Evolutionary conservation across 371 early-diverging fungal genomes (phyloP).

Genomic region (Rhizomucor miehei): DNA sequence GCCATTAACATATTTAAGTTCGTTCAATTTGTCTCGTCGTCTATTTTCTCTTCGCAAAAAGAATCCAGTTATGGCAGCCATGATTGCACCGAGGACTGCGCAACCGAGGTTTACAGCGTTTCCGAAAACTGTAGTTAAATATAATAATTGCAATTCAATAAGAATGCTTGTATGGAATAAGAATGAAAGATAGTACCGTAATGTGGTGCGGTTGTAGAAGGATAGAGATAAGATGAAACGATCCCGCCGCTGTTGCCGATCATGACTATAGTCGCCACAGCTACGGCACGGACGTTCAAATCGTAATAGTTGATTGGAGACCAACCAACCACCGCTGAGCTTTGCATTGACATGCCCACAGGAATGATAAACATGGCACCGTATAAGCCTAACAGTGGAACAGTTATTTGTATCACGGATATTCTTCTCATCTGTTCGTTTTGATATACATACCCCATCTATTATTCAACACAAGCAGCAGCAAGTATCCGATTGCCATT

Average conservation of each 20-base stretch:
- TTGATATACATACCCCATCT: slow-evolving; percentile 9
- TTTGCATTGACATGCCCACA: slow-evolving; percentile 17
- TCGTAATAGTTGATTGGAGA: slow-evolving; percentile 33
- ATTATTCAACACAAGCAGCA: slow-evolving; percentile 12
- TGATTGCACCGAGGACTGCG: slow-evolving; percentile 9
- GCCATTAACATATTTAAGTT: not conserved
- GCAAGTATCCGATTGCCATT: slow-evolving; percentile 14
- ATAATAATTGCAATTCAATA: not conserved
- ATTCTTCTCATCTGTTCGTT: not conserved
- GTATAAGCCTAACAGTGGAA: slow-evolving; percentile 17
- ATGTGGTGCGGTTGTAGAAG: slow-evolving; percentile 21
- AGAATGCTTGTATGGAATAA: not conserved
- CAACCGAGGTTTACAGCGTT: slow-evolving; percentile 16
- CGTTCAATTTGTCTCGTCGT: slow-evolving; percentile 5
- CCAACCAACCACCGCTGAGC: slow-evolving; percentile 34
- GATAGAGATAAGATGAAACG: slow-evolving; percentile 35
- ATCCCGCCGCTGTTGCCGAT: slow-evolving; percentile 37
- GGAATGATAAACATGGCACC: slow-evolving; percentile 16
- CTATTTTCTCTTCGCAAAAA: slow-evolving; percentile 14
- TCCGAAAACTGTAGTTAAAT: slow-evolving; percentile 12
- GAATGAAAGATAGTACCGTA: slow-evolving; percentile 11
- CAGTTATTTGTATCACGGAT: not conserved
- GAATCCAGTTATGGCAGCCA: slow-evolving; percentile 15
- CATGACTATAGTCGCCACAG: slow-evolving; percentile 38
- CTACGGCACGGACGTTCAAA: slow-evolving; percentile 27